Evolutionary conservation across 2,329 filamentous ascomycete species (phyloP).

Genomic region (Beauveria varroae): DNA sequence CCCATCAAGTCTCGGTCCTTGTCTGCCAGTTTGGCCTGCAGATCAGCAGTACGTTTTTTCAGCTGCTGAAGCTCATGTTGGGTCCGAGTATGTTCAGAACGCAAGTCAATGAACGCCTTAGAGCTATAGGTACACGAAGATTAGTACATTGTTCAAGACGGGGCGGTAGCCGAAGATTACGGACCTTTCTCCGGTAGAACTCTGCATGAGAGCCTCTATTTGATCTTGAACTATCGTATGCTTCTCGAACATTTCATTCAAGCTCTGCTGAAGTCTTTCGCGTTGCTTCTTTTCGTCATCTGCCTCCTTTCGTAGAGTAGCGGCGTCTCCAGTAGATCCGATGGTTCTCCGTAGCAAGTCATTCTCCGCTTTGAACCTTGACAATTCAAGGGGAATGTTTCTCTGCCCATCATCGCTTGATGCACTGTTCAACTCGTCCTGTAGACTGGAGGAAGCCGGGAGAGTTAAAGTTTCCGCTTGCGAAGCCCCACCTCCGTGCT

Average conservation of each 20-base stretch:
- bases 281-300: conserved; percentile 45
- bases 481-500: conserved; percentile 24
- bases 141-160: conserved; percentile 13
- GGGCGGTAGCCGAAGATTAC: conserved; percentile 25
- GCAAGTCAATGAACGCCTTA: conserved; percentile 44
- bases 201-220: conserved; percentile 45
- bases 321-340: conserved; percentile 46
- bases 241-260: conserved; percentile 51
- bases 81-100: conserved; percentile 37
- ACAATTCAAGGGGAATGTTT: conserved; percentile 44
- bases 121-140: conserved; percentile 42
- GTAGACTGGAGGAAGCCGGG: conserved; percentile 37
- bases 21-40: conserved; percentile 43
- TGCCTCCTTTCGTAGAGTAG: conserved; percentile 46
- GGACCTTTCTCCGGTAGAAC: conserved; percentile 49
- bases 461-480: conserved; percentile 16
- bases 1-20: conserved; percentile 48
- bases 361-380: conserved; percentile 55
- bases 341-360: conserved; percentile 48
- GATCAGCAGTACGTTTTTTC: conserved; percentile 33
- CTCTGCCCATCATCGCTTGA: conserved; percentile 29
- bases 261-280: conserved; percentile 45
- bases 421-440: conserved; percentile 52
- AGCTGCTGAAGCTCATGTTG: conserved; percentile 40
- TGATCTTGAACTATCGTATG: conserved; percentile 50